phyloP scores from a whole-genome alignment of 2,329 filamentous ascomycete genomes.

The Nemania diffusa region DNA sequence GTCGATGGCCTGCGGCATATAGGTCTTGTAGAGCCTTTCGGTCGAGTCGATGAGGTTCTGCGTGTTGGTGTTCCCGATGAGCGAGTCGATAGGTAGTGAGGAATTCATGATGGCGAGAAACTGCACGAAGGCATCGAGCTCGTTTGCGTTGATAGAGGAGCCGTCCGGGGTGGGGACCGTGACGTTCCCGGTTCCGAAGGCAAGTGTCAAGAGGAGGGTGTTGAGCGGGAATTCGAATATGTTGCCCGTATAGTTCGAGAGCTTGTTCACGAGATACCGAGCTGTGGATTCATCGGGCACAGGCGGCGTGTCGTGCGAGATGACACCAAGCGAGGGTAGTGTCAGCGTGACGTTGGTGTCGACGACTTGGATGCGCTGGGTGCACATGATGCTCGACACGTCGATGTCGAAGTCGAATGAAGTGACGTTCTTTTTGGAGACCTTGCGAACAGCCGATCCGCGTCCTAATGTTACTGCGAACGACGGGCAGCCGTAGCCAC shows the following conservation, averaged over 20 bases:
- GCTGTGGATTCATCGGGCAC: slow-evolving; percentile 24
- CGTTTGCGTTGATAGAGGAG: not conserved
- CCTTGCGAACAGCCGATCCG: slow-evolving; percentile 20
- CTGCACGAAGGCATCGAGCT: slow-evolving; percentile 23
- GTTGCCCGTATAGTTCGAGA: slow-evolving; percentile 14
- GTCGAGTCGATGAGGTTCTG: slow-evolving; percentile 29
- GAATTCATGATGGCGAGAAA: slow-evolving; percentile 23
- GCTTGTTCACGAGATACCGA: slow-evolving; percentile 13
- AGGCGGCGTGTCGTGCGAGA: slow-evolving; percentile 17
- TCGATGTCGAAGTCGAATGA: slow-evolving; percentile 30
- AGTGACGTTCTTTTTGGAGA: not conserved
- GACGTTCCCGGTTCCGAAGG: slow-evolving; percentile 24
- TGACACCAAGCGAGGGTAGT: slow-evolving; percentile 28
- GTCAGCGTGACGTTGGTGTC: slow-evolving; percentile 22
- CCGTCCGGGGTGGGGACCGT: slow-evolving; percentile 1
- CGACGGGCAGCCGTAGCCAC: slow-evolving; percentile 31
- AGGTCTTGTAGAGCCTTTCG: slow-evolving; percentile 24
- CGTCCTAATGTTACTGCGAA: slow-evolving; percentile 28
- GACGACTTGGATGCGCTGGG: slow-evolving; percentile 20
- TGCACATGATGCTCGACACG: slow-evolving; percentile 30
- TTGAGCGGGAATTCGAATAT: slow-evolving; percentile 31
- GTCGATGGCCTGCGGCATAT: slow-evolving; percentile 31
- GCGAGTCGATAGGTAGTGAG: slow-evolving; percentile 22
- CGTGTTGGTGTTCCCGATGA: slow-evolving; percentile 8
- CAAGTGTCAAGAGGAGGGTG: slow-evolving; percentile 25